Conservation (phyloP, 164 flowering plant genomes). For the Berberis vulgaris region DNA sequence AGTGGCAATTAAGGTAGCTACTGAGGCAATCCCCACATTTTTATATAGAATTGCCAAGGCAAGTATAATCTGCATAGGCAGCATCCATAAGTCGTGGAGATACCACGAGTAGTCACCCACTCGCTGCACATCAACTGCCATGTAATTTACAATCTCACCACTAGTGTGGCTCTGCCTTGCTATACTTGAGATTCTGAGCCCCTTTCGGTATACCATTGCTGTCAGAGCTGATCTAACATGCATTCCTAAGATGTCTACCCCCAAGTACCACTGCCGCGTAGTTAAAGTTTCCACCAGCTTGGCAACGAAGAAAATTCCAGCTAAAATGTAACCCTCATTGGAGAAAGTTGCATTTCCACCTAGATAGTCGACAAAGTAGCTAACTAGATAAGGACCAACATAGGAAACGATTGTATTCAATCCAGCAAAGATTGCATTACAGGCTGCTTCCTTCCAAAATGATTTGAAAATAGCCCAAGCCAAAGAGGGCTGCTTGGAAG, state of each 20-base stretch:
- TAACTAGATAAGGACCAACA: slow-evolving; percentile 76
- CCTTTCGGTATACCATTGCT: slow-evolving; percentile 47
- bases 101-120: slow-evolving; percentile 50
- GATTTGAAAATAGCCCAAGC: not conserved
- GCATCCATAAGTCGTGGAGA: slow-evolving; percentile 69
- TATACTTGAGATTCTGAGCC: slow-evolving; percentile 49
- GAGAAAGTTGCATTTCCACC: slow-evolving; percentile 30
- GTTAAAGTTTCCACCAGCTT: slow-evolving; percentile 57
- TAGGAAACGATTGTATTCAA: slow-evolving; percentile 22
- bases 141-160: slow-evolving; percentile 69
- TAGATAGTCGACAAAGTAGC: slow-evolving; percentile 55
- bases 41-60: slow-evolving; percentile 56
- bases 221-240: slow-evolving; percentile 38
- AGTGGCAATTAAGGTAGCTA: slow-evolving; percentile 49
- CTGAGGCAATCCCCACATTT: slow-evolving; percentile 55
- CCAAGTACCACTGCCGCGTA: slow-evolving; percentile 56
- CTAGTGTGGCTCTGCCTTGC: slow-evolving; percentile 53
- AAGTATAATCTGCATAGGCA: slow-evolving; percentile 40
- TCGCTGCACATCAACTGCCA: slow-evolving; percentile 71
- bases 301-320: slow-evolving; percentile 41
- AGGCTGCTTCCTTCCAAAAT: not conserved
- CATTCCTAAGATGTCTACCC: slow-evolving; percentile 37
- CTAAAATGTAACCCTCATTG: slow-evolving; percentile 48
- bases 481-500: not conserved
- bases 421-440: not conserved